A percentile compares a stretch with the other conserved stretches of the same genome.
Conservation (phyloP, 2,329 filamentous ascomycete species). For the Colletotrichum kahawae region DNA sequence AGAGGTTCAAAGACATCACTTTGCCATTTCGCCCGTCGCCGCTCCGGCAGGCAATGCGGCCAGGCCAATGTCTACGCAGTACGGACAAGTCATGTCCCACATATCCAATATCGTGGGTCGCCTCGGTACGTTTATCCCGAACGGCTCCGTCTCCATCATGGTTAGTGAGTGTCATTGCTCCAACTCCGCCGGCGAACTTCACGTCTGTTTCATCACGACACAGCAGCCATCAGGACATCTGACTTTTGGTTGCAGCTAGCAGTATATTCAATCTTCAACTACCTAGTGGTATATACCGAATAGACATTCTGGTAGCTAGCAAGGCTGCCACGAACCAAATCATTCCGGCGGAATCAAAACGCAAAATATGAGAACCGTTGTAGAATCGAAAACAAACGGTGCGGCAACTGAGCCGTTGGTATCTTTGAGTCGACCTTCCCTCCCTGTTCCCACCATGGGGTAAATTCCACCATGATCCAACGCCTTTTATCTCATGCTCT, state of each 20-base stretch:
- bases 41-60: constrained; percentile 1
- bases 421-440: constrained; percentile 11
- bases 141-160: background rate
- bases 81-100: background rate
- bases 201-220: background rate
- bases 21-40: background rate
- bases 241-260: background rate
- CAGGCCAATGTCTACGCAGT: too few relatives aligned
- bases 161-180: background rate
- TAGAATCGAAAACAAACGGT: constrained; percentile 19
- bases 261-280: constrained; percentile 12
- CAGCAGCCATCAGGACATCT: background rate
- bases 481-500: constrained; percentile 5
- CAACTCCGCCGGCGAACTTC: background rate
- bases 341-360: background rate
- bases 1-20: background rate
- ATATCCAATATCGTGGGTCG: background rate
- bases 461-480: background rate
- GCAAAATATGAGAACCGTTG: constrained; percentile 7
- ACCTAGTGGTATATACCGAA: constrained; percentile 2
- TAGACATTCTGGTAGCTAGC: constrained; percentile 3
- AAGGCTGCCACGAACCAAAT: background rate
- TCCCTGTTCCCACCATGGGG: background rate
- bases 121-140: background rate
- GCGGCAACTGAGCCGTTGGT: constrained; percentile 18